These are phyloP conservation scores for Arachis monticola DNA, from an alignment of 331 rosid species.

Conservation along the genomic window DNA sequence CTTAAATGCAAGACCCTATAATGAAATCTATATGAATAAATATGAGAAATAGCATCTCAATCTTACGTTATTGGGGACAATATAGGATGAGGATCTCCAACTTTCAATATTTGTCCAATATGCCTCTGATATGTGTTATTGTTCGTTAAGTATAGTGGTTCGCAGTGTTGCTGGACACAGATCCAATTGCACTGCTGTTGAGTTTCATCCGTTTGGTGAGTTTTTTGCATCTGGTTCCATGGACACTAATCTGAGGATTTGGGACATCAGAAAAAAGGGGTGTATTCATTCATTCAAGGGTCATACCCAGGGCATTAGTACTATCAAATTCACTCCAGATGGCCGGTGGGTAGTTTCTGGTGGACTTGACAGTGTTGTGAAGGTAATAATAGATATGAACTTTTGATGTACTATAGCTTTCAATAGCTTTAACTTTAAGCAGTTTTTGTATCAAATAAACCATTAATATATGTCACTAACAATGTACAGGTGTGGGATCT, in stretches of 20 bases:
- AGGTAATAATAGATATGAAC: slow-evolving; percentile 58
- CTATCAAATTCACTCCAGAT: slow-evolving; percentile 94
- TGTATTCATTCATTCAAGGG: slow-evolving; percentile 98
- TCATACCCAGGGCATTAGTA: slow-evolving; percentile 86
- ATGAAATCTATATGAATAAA: slow-evolving; percentile 30
- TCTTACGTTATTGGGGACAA: slow-evolving; percentile 8
- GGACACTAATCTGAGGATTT: slow-evolving; percentile 86
- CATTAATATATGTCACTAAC: slow-evolving; percentile 22
- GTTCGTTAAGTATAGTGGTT: slow-evolving; percentile 95
- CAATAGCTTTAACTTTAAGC: slow-evolving; percentile 18
- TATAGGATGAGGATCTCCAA: slow-evolving; percentile 26
- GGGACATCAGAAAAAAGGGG: slow-evolving; percentile 96
- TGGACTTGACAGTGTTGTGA: slow-evolving; percentile 87
- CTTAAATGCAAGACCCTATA: slow-evolving; percentile 21
- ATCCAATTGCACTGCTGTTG: slow-evolving; percentile 86
- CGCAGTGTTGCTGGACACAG: slow-evolving; percentile 96
- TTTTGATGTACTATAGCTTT: slow-evolving; percentile 24
- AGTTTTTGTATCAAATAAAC: slow-evolving; percentile 31
- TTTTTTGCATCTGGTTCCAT: slow-evolving; percentile 94
- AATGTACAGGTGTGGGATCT: slow-evolving; percentile 89
- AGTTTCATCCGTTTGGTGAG: slow-evolving; percentile 98
- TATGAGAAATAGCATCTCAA: not conserved
- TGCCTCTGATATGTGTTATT: slow-evolving; percentile 60
- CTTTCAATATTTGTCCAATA: slow-evolving; percentile 27
- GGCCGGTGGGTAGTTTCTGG: slow-evolving; percentile 99